Percentiles rank a stretch among this genome's conserved stretches.
These are phyloP conservation scores for Syzygium malaccense DNA, from an alignment of 441 rosid species.

Conservation along the genomic window DNA sequence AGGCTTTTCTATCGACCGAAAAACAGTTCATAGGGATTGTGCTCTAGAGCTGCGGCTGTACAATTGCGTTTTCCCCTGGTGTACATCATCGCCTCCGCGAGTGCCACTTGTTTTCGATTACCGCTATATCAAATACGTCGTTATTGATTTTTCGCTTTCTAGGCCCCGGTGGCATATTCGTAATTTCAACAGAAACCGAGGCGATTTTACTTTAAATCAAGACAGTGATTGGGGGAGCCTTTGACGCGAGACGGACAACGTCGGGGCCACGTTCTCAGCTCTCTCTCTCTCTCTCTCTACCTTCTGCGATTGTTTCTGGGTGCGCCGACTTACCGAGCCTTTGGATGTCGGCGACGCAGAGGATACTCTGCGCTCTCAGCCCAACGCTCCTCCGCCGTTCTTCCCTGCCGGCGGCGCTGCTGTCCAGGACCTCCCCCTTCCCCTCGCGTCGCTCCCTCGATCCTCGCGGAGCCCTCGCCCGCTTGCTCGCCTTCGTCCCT, in stretches of 20 bases:
- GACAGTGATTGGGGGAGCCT: too few relatives aligned
- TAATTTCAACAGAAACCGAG: background rate
- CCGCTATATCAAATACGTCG: too few relatives aligned
- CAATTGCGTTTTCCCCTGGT: background rate
- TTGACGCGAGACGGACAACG: too few relatives aligned
- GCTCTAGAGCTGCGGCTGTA: background rate
- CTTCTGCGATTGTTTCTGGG: background rate
- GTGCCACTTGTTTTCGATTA: too few relatives aligned
- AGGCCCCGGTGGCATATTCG: background rate
- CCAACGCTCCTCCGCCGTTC: background rate
- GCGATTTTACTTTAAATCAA: background rate
- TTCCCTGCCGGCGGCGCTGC: background rate
- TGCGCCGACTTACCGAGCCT: background rate
- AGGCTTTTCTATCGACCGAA: too few relatives aligned
- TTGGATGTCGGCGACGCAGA: conserved; percentile 34
- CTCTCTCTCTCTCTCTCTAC: background rate
- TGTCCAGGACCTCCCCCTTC: conserved; percentile 5
- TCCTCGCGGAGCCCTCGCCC: conserved; percentile 17
- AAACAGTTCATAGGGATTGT: too few relatives aligned
- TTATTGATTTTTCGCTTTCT: too few relatives aligned
- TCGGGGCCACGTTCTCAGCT: background rate
- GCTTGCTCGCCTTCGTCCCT: conserved; percentile 15
- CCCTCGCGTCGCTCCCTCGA: conserved; percentile 16
- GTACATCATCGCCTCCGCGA: too few relatives aligned
- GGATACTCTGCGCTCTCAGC: conserved; percentile 16